Conservation (phyloP, 495 filamentous ascomycete species). For the Neurospora discreta region DNA sequence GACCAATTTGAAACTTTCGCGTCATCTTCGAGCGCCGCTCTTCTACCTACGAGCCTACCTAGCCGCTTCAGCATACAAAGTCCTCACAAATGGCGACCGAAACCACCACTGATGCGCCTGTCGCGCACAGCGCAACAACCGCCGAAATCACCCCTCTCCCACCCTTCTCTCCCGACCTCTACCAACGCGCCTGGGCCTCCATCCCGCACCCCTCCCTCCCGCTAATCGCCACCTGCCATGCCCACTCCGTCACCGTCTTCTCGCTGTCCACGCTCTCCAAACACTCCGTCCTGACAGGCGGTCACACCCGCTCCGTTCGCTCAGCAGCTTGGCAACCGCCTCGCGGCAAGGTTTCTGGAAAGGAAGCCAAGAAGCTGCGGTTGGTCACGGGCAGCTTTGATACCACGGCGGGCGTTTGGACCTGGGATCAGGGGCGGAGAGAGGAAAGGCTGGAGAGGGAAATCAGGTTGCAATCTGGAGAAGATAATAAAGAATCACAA, state of each 20-base stretch:
- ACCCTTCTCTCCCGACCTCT: constrained; percentile 55
- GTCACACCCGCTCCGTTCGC: constrained; percentile 80
- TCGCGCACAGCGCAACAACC: background rate
- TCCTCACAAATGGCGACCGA: background rate
- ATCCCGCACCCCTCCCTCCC: constrained; percentile 79
- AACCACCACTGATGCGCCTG: background rate
- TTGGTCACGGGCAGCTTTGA: constrained; percentile 91
- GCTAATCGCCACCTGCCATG: constrained; percentile 77
- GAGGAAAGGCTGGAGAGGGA: constrained; percentile 6
- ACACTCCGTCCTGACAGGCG: constrained; percentile 69
- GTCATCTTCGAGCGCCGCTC: background rate
- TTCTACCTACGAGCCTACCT: background rate
- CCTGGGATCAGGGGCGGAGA: constrained; percentile 29
- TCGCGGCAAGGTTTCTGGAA: constrained; percentile 23
- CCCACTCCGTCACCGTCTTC: constrained; percentile 77
- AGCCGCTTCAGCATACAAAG: background rate
- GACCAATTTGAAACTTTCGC: background rate
- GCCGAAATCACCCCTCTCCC: constrained; percentile 21
- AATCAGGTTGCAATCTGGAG: constrained; percentile 5
- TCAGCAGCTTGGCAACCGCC: constrained; percentile 73
- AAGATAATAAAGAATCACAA: constrained; percentile 9
- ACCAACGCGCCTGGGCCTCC: constrained; percentile 74
- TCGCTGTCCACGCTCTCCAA: constrained; percentile 69
- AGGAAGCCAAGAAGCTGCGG: constrained; percentile 40
- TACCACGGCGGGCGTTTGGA: constrained; percentile 80